phyloP scores from a whole-genome alignment of 192 early-diverging fungal species.

The Neocallimastix lanati region DNA sequence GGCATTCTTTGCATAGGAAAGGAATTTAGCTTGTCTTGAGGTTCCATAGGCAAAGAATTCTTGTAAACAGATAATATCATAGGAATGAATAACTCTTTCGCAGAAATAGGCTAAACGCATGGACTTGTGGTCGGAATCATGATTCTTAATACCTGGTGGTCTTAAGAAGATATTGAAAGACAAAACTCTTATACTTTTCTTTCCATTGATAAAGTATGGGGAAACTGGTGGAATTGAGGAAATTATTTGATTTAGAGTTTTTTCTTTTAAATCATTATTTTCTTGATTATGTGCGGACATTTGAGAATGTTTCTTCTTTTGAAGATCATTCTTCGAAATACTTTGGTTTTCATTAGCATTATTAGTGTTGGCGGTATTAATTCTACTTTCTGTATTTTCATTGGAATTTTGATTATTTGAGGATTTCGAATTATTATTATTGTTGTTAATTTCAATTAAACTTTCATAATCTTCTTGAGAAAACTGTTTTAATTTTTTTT shows the following conservation, averaged over 20 bases:
- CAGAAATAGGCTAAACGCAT: constrained; percentile 52
- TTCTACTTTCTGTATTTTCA: too few relatives aligned
- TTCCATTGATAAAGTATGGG: not conserved
- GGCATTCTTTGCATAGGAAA: constrained; percentile 33
- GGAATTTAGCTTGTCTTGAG: constrained; percentile 28
- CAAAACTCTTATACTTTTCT: constrained; percentile 5
- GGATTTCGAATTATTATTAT: not conserved
- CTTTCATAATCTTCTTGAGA: too few relatives aligned
- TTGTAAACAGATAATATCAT: constrained; percentile 63
- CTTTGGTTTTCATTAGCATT: not conserved
- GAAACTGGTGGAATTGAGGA: not conserved
- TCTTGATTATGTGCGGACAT: not conserved
- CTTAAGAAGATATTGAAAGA: constrained; percentile 58
- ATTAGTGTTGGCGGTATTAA: too few relatives aligned
- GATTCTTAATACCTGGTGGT: constrained; percentile 48
- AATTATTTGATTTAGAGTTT: not conserved
- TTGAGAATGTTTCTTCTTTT: not conserved
- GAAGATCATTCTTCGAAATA: not conserved
- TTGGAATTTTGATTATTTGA: too few relatives aligned
- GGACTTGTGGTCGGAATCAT: constrained; percentile 63
- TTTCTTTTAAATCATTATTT: not conserved
- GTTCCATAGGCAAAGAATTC: constrained; percentile 65
- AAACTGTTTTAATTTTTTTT: too few relatives aligned
- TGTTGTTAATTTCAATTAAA: not conserved
- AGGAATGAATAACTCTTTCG: constrained; percentile 39